Conservation (phyloP, 164 flowering plant genomes). For the Vitis rupestris region DNA sequence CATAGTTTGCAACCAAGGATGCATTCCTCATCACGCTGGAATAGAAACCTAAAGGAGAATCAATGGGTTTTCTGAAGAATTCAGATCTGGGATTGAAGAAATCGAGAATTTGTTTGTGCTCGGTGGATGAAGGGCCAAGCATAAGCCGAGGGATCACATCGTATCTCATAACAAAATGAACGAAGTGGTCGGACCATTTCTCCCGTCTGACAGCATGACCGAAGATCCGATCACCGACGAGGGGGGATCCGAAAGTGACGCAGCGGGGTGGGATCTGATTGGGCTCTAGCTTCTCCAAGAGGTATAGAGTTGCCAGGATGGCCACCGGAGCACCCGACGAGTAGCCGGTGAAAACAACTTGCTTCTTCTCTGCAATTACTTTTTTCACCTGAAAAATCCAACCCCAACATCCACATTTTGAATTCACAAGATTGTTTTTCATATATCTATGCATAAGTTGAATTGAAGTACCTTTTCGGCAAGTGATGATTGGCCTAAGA, state of each 20-base stretch:
- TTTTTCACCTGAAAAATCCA: slow-evolving; percentile 2
- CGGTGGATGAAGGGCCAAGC: neutral
- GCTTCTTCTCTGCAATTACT: neutral
- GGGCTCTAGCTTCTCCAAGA: neutral
- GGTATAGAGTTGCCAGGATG: neutral
- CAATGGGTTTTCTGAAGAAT: neutral
- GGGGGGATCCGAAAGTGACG: slow-evolving; percentile 9
- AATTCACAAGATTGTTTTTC: no score
- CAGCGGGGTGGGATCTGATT: neutral
- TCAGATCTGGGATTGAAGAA: neutral
- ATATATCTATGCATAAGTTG: no score
- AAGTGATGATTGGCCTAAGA: no score
- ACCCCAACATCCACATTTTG: no score
- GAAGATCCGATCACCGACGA: neutral
- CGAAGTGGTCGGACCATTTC: neutral
- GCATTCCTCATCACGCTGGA: neutral
- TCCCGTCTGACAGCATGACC: slow-evolving; percentile 5
- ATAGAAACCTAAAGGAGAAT: no score
- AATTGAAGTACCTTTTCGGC: no score
- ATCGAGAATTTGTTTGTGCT: neutral
- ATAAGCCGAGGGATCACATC: slow-evolving; percentile 4
- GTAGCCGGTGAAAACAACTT: slow-evolving; percentile 3
- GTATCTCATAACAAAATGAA: slow-evolving; percentile 4
- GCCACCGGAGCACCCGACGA: slow-evolving; percentile 4
- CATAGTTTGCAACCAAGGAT: slow-evolving; percentile 4